Conservation (phyloP, 2,329 filamentous ascomycete species). For the Diplodia seriata region DNA sequence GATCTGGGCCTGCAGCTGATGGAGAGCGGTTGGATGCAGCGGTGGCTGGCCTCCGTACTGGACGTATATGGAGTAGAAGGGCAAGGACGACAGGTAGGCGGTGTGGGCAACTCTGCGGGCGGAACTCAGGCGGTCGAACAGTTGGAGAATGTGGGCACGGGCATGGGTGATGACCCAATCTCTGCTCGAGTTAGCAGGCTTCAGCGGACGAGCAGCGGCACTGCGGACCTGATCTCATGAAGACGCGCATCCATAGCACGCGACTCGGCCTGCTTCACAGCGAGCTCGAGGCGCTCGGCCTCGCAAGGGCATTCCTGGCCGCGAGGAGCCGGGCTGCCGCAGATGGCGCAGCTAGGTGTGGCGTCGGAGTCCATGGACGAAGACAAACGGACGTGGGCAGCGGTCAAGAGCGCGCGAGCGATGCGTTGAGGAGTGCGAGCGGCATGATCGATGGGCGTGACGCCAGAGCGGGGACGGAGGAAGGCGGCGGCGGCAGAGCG, state of each 20-base stretch:
- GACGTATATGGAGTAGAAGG: conserved; percentile 56
- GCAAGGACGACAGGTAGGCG: conserved; percentile 53
- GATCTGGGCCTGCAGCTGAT: conserved; percentile 60
- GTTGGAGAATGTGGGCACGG: conserved; percentile 53
- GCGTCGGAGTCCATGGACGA: conserved; percentile 42
- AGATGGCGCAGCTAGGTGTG: conserved; percentile 51
- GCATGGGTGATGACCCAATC: conserved; percentile 57
- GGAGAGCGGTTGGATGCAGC: conserved; percentile 49
- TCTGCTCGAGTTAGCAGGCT: conserved; percentile 39
- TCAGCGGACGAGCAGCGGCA: neutral
- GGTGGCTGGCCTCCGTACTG: conserved; percentile 55
- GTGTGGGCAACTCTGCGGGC: conserved; percentile 51
- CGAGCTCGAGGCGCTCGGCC: conserved; percentile 49
- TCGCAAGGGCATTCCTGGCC: conserved; percentile 51
- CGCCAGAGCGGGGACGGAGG: conserved; percentile 10
- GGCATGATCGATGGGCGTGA: conserved; percentile 9
- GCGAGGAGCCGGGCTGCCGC: conserved; percentile 45
- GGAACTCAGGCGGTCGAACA: conserved; percentile 51
- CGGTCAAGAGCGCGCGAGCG: conserved; percentile 4
- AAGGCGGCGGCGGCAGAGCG: conserved; percentile 3
- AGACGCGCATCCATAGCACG: conserved; percentile 48
- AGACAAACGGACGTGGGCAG: neutral
- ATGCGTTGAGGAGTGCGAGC: neutral
- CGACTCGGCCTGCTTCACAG: conserved; percentile 49
- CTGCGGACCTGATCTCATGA: conserved; percentile 45